These are phyloP conservation scores for Claviceps citrina DNA, from an alignment of 2,329 filamentous ascomycete genomes.

Conservation along the genomic window DNA sequence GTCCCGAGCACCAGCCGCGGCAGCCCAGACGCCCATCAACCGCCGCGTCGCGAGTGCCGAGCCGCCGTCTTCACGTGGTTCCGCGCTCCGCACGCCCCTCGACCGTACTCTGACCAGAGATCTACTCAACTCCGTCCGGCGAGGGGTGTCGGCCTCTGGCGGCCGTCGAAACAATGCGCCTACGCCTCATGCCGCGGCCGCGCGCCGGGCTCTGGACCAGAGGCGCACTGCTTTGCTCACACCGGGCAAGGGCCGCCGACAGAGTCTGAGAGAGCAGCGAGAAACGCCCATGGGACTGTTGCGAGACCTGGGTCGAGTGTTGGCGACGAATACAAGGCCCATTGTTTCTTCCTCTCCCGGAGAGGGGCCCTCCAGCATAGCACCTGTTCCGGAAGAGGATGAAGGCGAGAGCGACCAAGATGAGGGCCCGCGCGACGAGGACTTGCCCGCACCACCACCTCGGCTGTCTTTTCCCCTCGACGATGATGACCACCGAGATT, in stretches of 20 bases:
- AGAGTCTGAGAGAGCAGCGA: slow-evolving; percentile 38
- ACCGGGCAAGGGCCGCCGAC: slow-evolving; percentile 41
- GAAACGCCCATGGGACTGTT: slow-evolving; percentile 40
- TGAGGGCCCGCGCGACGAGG: slow-evolving; percentile 31
- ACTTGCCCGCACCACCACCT: slow-evolving; percentile 34
- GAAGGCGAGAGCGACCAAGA: slow-evolving; percentile 18
- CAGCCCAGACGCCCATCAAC: slow-evolving; percentile 12
- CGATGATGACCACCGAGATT: slow-evolving; percentile 29
- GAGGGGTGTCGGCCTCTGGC: slow-evolving; percentile 31
- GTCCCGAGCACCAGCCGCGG: slow-evolving; percentile 11
- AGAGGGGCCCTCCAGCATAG: slow-evolving; percentile 15
- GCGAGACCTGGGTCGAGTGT: slow-evolving; percentile 36
- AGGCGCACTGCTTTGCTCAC: slow-evolving; percentile 45
- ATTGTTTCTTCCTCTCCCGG: slow-evolving; percentile 31
- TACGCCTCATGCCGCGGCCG: slow-evolving; percentile 47
- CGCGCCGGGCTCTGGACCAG: slow-evolving; percentile 40
- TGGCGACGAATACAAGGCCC: slow-evolving; percentile 33
- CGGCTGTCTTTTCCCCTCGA: slow-evolving; percentile 40
- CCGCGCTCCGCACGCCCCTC: slow-evolving; percentile 27
- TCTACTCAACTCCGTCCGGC: slow-evolving; percentile 23
- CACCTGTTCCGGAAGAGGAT: slow-evolving; percentile 18
- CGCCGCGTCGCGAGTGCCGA: slow-evolving; percentile 18
- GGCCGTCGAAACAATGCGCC: slow-evolving; percentile 27
- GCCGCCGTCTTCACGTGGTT: slow-evolving; percentile 24
- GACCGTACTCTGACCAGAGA: slow-evolving; percentile 21